These are phyloP conservation scores for Yamadazyma kanchanaburiensis DNA, from an alignment of 1,139 yeast genomes.

Conservation along the genomic window DNA sequence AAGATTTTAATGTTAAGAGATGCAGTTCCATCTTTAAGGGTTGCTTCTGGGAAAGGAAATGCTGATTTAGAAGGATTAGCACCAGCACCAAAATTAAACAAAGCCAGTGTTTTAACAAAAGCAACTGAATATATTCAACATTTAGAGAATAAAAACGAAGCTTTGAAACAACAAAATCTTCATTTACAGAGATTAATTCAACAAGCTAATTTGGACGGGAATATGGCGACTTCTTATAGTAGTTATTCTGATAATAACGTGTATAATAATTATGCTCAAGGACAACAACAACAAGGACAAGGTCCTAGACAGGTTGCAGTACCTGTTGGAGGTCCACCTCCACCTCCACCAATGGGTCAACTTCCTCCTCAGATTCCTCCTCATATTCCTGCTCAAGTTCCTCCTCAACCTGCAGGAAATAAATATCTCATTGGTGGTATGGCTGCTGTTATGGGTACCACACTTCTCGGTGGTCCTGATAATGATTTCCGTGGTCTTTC, in stretches of 20 bases:
- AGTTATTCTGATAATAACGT: background rate
- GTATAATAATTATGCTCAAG: conserved; percentile 4
- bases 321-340: background rate
- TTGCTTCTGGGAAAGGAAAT: conserved; percentile 40
- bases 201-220: conserved; percentile 21
- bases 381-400: conserved; percentile 1
- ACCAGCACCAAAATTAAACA: conserved; percentile 85
- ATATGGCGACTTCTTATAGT: conserved; percentile 1
- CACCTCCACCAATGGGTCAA: conserved; percentile 2
- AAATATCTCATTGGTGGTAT: conserved; percentile 52
- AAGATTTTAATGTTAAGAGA: conserved; percentile 70
- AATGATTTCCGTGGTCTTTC: conserved; percentile 40
- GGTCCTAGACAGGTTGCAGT: too few species aligned
- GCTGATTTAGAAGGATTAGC: conserved; percentile 75
- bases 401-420: conserved; percentile 15
- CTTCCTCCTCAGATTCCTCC: background rate
- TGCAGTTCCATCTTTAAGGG: conserved; percentile 66
- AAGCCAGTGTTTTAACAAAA: conserved; percentile 82
- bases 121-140: conserved; percentile 90
- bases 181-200: conserved; percentile 41
- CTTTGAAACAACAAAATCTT: conserved; percentile 52
- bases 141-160: conserved; percentile 65
- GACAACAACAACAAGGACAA: conserved; percentile 2
- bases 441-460: conserved; percentile 52
- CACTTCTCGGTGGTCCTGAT: conserved; percentile 31